Conservation (phyloP, 495 filamentous ascomycete genomes). For the Evernia prunastri region DNA sequence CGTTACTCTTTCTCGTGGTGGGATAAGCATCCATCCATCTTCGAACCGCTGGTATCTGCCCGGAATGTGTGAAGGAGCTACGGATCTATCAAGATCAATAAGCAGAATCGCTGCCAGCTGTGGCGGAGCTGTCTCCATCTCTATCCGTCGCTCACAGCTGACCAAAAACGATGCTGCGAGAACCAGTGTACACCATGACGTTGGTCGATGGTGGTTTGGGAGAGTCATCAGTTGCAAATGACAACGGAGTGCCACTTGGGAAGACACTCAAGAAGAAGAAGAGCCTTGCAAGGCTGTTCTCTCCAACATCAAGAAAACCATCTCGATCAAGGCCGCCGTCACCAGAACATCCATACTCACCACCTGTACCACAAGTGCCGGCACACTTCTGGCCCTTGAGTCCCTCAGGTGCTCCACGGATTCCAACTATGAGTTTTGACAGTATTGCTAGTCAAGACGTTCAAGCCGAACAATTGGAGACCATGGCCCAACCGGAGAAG, state of each 20-base stretch:
- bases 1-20: too few relatives aligned
- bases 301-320: slow-evolving; percentile 18
- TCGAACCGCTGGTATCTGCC: neutral
- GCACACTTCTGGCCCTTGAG: slow-evolving; percentile 12
- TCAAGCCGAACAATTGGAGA: slow-evolving; percentile 3
- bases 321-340: slow-evolving; percentile 20
- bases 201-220: neutral
- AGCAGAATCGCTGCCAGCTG: slow-evolving; percentile 7
- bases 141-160: neutral
- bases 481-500: slow-evolving; percentile 9
- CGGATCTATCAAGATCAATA: neutral
- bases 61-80: slow-evolving; percentile 12
- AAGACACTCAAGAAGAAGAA: slow-evolving; percentile 25
- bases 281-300: slow-evolving; percentile 26
- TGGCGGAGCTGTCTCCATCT: neutral
- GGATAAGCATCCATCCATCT: neutral
- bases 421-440: slow-evolving; percentile 14
- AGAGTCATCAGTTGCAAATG: slow-evolving; percentile 2
- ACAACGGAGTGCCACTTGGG: neutral
- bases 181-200: neutral
- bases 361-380: slow-evolving; percentile 18
- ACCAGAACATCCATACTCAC: slow-evolving; percentile 8
- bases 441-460: neutral
- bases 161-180: neutral
- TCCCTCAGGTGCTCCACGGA: slow-evolving; percentile 10